Percentiles rank a stretch among this genome's conserved stretches.
phyloP scores from a whole-genome alignment of 2,329 filamentous ascomycete genomes.

The Hypoxylon sp. region DNA sequence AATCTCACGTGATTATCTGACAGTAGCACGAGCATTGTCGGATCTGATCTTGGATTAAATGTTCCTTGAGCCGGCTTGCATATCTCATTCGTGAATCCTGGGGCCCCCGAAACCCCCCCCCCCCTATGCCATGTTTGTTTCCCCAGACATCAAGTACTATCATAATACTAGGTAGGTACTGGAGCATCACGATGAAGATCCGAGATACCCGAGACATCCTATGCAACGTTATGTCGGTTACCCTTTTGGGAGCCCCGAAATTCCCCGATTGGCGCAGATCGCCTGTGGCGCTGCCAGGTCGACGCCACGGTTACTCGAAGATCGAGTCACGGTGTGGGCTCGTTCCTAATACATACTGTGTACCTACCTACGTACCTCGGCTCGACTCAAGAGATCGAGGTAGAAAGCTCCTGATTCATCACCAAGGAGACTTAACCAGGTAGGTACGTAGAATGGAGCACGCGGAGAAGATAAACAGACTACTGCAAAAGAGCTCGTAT shows the following conservation, averaged over 20 bases:
- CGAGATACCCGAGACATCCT: not conserved
- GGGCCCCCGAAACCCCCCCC: no score
- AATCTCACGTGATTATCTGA: no score
- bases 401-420: not conserved
- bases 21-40: no score
- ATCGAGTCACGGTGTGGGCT: not conserved
- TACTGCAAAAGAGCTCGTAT: not conserved
- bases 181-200: not conserved
- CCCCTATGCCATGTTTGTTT: not conserved
- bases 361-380: not conserved
- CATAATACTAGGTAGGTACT: not conserved
- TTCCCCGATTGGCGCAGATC: conserved; percentile 7
- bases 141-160: not conserved
- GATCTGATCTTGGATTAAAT: no score
- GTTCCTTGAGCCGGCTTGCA: no score
- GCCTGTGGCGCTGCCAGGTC: not conserved
- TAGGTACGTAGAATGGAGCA: not conserved
- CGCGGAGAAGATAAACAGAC: not conserved
- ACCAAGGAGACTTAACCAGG: not conserved
- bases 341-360: not conserved
- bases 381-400: not conserved
- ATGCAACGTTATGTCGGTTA: not conserved
- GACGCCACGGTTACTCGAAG: not conserved
- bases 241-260: not conserved
- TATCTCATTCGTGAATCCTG: no score